Percentiles rank a stretch among this genome's conserved stretches.
Conservation (phyloP, 495 filamentous ascomycete genomes). For the Lasiosphaeria miniovina region DNA sequence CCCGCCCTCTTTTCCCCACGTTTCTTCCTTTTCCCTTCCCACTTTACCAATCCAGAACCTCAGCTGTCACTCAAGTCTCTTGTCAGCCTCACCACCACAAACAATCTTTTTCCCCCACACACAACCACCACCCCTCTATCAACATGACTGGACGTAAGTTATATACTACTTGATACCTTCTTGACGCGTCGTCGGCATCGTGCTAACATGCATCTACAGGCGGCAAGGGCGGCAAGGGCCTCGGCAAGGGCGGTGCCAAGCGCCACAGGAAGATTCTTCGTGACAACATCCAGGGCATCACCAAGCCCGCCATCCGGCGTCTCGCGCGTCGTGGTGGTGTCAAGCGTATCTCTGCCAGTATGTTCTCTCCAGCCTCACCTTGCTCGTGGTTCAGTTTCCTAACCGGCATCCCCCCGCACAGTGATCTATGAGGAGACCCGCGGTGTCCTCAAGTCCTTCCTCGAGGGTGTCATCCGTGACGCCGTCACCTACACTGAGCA, state of each 20-base stretch:
- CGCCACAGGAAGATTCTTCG: slow-evolving; percentile 98
- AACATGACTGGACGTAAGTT: slow-evolving; percentile 96
- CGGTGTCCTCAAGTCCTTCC: slow-evolving; percentile 99
- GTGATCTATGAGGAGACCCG: slow-evolving; percentile 99
- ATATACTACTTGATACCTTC: slow-evolving; percentile 14
- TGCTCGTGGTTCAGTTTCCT: slow-evolving; percentile 19
- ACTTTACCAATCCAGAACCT: slow-evolving; percentile 17
- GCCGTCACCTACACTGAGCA: slow-evolving; percentile 98
- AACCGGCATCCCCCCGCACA: slow-evolving; percentile 32
- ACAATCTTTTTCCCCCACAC: slow-evolving; percentile 3
- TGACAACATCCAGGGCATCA: slow-evolving; percentile 99
- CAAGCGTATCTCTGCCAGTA: slow-evolving; percentile 99
- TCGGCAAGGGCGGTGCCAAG: slow-evolving; percentile 83
- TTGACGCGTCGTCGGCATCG: slow-evolving; percentile 18
- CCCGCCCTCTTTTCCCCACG: slow-evolving; percentile 47
- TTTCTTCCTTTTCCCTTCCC: slow-evolving; percentile 32
- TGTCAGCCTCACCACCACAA: slow-evolving; percentile 25
- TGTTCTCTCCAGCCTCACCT: slow-evolving; percentile 28
- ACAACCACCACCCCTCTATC: slow-evolving; percentile 28
- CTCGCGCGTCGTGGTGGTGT: slow-evolving; percentile 99
- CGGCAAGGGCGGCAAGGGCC: slow-evolving; percentile 96
- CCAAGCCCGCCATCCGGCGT: slow-evolving; percentile 99
- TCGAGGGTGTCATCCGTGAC: slow-evolving; percentile 99
- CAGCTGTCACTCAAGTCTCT: slow-evolving; percentile 10
- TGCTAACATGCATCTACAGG: slow-evolving; percentile 45